A percentile compares a stretch with the other conserved stretches of the same genome.
These are phyloP conservation scores for Vitis cinerea DNA, from an alignment of 164 flowering plant genomes.

Conservation along the genomic window DNA sequence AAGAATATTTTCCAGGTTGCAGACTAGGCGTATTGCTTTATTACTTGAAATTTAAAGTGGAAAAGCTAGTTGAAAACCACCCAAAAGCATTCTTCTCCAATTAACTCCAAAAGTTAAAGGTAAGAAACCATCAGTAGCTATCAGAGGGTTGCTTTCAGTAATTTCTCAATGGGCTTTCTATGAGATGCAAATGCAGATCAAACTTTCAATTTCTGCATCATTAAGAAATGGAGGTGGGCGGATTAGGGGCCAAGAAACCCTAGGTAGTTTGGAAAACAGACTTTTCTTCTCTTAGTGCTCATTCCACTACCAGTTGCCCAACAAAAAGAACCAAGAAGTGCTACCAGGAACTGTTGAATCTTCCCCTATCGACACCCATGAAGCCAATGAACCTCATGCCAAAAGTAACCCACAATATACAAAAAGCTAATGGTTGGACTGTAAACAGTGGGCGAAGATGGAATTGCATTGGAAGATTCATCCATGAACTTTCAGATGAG, in stretches of 20 bases:
- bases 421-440: neutral
- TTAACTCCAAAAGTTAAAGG: neutral
- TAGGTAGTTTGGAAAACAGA: neutral
- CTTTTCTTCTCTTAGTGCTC: conserved; percentile 5
- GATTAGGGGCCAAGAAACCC: neutral
- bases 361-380: neutral
- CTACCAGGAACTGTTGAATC: conserved; percentile 9
- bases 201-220: neutral
- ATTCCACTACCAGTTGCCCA: conserved; percentile 12
- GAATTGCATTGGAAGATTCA: too few relatives aligned
- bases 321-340: conserved; percentile 1
- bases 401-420: conserved; percentile 10
- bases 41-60: too few relatives aligned
- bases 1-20: neutral
- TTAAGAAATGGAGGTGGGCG: neutral
- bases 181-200: neutral
- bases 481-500: too few relatives aligned
- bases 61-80: too few relatives aligned
- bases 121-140: neutral
- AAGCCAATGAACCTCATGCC: conserved; percentile 7
- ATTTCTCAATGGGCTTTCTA: neutral
- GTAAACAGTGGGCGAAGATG: neutral
- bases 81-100: too few relatives aligned
- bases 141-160: neutral
- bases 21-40: neutral